Conservation (phyloP, 1,139 yeast species). For the Schizosaccharomyces versatilis region DNA sequence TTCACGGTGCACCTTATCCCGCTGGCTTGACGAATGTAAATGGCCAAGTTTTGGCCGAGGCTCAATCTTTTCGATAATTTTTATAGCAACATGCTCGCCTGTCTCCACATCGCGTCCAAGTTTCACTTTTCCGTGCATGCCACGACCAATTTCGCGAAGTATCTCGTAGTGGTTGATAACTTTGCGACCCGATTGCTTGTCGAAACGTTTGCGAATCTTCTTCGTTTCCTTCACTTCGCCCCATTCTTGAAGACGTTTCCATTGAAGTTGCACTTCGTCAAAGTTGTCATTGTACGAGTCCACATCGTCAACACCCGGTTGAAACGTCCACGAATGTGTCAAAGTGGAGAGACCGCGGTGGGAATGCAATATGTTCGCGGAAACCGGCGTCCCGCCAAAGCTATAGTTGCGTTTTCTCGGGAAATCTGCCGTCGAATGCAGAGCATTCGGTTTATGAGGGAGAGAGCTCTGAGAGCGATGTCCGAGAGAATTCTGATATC, state of each 20-base stretch:
- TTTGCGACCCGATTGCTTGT: constrained; percentile 67
- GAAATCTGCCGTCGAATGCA: neutral
- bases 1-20: constrained; percentile 63
- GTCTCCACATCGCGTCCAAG: constrained; percentile 34
- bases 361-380: too few relatives aligned
- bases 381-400: neutral
- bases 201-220: constrained; percentile 61
- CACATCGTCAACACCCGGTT: neutral
- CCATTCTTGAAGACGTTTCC: constrained; percentile 6
- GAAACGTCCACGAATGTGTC: neutral
- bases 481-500: too few relatives aligned
- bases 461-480: too few relatives aligned
- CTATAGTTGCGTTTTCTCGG: neutral
- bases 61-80: constrained; percentile 63
- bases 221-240: constrained; percentile 56
- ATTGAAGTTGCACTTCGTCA: neutral
- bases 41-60: constrained; percentile 33
- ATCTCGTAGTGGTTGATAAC: constrained; percentile 81
- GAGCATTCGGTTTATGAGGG: too few relatives aligned
- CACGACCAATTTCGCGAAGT: constrained; percentile 67
- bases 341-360: neutral
- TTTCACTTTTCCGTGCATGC: constrained; percentile 95
- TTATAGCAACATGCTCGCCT: constrained; percentile 34
- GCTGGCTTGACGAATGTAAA: constrained; percentile 29
- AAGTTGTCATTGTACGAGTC: neutral